Base-by-base conservation (phyloP, 805 yeast genomes). In the Teunomyces tritomae region DNA sequence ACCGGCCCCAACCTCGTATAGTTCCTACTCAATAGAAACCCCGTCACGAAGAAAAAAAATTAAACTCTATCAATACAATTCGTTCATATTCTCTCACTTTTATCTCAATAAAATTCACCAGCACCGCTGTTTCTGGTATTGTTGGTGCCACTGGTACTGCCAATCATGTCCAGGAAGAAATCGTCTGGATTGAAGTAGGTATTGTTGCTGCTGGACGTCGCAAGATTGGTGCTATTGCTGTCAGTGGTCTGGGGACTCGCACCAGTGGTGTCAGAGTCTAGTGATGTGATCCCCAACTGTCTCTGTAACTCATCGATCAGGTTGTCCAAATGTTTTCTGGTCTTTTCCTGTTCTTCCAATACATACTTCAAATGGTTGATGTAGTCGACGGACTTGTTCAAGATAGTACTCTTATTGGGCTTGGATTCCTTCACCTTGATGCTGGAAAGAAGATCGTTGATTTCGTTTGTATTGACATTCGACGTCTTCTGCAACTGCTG, bases 321-420 rank as follows among this genome's bases (percentile, higher is more conserved):
- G 1, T 34, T 28, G 16, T 30, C 34, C 41, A 86, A 62, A 16
- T 72, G 68, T 1, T 55, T 62, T 46, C 76, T 65, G 49, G 83
- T 68, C 20, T 63, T 62, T 35, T 78, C 80, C 61, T 87, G 94
- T 44, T 71, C 69, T 5, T 70, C 68, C 57, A 84, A 67, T 4
- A 87, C 88, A 46, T 78, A 76, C 51, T 81, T 77, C 52, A 89
- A 71, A 62, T 84, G 85, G 7, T 65, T 72, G 40, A 90, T 82
- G 63, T 91, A 90, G 42, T 87, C 96, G 16, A 90, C 96, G 0
- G 95, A 80, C 57, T 83, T 82, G 56, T 80, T 78, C 50, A 90
- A 73, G 43, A 89, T 87, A 4, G 87, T 82, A 24, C 91, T 84
- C 67, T 90, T 90, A 62, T 89, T 88, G 1, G 96, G 92, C 61